phyloP scores from a whole-genome alignment of 768 basidiomycete species.

The Rhodocollybia butyracea region DNA sequence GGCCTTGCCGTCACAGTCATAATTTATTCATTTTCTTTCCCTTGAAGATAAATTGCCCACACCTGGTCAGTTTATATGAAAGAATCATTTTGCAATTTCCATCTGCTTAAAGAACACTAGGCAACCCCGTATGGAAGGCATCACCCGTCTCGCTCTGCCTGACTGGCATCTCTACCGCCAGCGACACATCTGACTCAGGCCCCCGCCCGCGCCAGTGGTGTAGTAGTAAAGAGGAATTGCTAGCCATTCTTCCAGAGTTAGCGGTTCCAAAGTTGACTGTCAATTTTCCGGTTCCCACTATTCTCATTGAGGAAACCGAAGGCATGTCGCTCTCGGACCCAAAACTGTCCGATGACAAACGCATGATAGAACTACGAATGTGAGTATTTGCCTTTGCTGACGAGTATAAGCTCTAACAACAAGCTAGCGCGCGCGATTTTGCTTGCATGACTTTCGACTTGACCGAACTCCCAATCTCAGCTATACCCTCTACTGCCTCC shows the following conservation, averaged over 20 bases:
- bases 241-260: constrained; percentile 28
- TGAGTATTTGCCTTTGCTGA: neutral
- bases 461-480: neutral
- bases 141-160: neutral
- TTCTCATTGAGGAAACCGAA: constrained; percentile 23
- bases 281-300: constrained; percentile 24
- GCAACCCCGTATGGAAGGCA: neutral
- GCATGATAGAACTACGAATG: constrained; percentile 13
- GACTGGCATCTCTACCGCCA: neutral
- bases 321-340: constrained; percentile 16
- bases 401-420: neutral
- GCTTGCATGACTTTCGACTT: neutral
- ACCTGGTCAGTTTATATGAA: no score
- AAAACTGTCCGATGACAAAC: neutral
- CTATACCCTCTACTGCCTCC: neutral
- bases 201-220: constrained; percentile 6
- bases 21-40: neutral
- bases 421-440: neutral
- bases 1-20: neutral
- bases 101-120: no score
- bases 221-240: constrained; percentile 23
- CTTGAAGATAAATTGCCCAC: neutral
- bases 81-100: no score
- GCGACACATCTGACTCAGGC: neutral
- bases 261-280: constrained; percentile 20